Evolutionary conservation across 1,284 basidiomycete species (phyloP), one percentile per base, ranked within the genome.

Genomic region (Naganishia albida): DNA sequence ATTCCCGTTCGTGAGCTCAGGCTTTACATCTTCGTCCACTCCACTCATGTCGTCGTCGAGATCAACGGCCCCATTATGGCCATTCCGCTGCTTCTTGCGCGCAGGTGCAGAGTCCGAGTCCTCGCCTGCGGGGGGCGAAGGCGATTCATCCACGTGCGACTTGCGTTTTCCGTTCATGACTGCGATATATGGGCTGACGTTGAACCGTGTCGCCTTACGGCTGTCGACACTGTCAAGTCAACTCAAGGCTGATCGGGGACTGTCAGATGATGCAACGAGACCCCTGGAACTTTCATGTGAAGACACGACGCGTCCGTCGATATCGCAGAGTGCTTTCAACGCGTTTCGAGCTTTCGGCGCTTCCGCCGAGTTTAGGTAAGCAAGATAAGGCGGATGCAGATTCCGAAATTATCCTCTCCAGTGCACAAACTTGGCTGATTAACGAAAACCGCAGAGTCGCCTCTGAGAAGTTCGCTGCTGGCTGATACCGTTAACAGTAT

Each of bases 381-480:
- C 28, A 3, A 18, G n/a, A 20, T 26, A 15, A 23, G n/a, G 46
- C 56, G 56, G 56, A 60, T 60, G 13, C 46, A 50, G 38, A 60
- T 48, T 25, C 26, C 53, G 53, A 55, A 60, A 60, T 60, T 60
- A 60, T 60, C 56, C n/a, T 39, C 34, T 38, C 25, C 46, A n/a
- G 16, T 18, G 7, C 12, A 18, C 34, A 34, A 48, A 39, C 38
- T 49, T 42, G 42, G 46, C 46, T 39, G 30, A 39, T n/a, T 23
- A 34, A 48, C n/a, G 56, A 49, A 60, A 60, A 49, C 56, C 18
- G 20, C 34, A 30, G 18, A 44, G 18, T 40, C 49, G 49, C 49
- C 49, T 30, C 28, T 13, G 10, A 34, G 34, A 34, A 34, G 6
- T 34, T 34, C 10, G 34, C 34, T 34, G 34, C 10, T 34, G 34